These are phyloP conservation scores for Fragaria ananassa DNA, from an alignment of 306 rosid species.

Conservation along the genomic window DNA sequence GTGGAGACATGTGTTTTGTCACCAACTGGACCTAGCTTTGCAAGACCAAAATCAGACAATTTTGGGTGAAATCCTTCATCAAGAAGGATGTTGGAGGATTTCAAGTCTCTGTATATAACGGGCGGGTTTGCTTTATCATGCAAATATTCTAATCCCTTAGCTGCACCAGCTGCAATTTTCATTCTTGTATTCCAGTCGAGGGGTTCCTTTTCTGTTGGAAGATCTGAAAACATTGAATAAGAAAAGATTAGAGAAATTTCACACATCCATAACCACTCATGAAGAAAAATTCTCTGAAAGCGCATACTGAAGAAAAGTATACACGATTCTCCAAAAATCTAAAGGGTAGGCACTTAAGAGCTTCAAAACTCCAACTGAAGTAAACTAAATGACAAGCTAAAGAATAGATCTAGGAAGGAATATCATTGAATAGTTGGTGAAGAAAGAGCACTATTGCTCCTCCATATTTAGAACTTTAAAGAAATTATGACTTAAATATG, in stretches of 20 bases:
- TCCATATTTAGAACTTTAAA: not conserved
- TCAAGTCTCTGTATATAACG: conserved; percentile 74
- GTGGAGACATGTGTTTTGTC: conserved; percentile 81
- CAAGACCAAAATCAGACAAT: conserved; percentile 82
- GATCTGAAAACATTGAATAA: conserved; percentile 46
- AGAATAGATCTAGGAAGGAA: not conserved
- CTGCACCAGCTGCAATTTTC: conserved; percentile 79
- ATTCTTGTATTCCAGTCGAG: conserved; percentile 90
- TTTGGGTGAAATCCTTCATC: conserved; percentile 69
- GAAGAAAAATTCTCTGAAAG: not conserved
- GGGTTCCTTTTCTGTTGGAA: conserved; percentile 55
- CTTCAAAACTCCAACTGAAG: not conserved
- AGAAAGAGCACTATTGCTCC: not conserved
- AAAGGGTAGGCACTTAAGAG: not conserved
- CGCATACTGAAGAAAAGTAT: not conserved
- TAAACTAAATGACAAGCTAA: not conserved
- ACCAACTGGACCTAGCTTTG: conserved; percentile 74
- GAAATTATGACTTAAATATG: not conserved
- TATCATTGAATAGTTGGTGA: not conserved
- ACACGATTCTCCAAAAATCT: not conserved
- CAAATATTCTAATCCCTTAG: conserved; percentile 83
- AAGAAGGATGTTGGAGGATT: conserved; percentile 76
- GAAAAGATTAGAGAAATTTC: conserved; percentile 1
- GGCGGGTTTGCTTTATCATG: conserved; percentile 70
- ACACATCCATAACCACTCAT: not conserved